Conservation (phyloP, 2,329 filamentous ascomycete genomes). For the Leptographium wingfieldii region DNA sequence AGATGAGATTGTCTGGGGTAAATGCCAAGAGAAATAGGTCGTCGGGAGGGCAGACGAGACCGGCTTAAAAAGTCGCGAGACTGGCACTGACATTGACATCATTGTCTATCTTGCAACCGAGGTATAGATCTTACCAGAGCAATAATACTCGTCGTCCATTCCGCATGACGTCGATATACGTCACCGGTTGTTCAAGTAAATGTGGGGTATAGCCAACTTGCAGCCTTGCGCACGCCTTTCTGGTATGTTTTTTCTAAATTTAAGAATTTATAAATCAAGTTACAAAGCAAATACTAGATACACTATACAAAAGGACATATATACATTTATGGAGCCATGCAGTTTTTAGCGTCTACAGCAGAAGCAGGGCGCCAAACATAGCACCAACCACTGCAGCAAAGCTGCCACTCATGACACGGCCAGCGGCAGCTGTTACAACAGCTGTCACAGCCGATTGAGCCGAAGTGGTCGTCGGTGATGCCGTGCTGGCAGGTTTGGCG, state of each 20-base stretch:
- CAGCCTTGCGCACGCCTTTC: no score
- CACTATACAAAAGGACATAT: no score
- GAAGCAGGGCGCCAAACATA: slow-evolving; percentile 3
- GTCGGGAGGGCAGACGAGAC: background rate
- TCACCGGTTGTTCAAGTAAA: no score
- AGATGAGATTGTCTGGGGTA: no score
- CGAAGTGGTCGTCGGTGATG: background rate
- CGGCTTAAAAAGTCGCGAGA: background rate
- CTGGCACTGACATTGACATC: background rate
- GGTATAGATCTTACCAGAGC: no score
- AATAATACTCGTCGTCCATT: no score
- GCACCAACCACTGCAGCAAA: background rate
- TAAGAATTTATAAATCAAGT: no score
- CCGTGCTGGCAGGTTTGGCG: background rate
- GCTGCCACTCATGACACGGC: background rate
- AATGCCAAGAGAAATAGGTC: no score
- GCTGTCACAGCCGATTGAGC: background rate
- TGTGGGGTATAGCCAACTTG: no score
- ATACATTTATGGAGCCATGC: background rate
- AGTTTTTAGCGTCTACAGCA: background rate
- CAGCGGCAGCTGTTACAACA: slow-evolving; percentile 1
- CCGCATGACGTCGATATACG: no score
- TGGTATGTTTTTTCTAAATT: no score
- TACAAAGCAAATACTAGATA: no score
- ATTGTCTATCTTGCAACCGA: background rate